Conservation (phyloP, 257 asterid genomes). For the Nicotiana obtusifolia region DNA sequence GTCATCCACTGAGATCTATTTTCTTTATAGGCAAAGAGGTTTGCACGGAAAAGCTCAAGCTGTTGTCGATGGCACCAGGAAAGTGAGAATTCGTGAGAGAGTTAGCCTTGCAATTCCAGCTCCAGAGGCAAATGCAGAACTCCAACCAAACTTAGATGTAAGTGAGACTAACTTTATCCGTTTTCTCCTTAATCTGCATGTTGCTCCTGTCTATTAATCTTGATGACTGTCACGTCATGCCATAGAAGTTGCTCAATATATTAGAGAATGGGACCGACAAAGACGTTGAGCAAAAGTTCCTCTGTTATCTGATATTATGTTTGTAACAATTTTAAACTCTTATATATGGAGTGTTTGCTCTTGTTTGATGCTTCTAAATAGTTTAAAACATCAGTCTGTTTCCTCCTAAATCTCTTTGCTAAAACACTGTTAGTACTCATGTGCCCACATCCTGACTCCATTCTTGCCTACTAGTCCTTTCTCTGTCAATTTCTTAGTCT, state of each 20-base stretch:
- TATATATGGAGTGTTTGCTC: background rate
- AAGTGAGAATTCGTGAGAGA: constrained; percentile 56
- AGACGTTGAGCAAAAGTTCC: background rate
- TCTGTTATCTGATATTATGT: background rate
- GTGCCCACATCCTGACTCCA: background rate
- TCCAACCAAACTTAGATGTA: constrained; percentile 80
- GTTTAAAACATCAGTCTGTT: background rate
- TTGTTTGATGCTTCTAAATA: background rate
- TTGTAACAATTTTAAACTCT: background rate
- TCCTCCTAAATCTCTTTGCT: background rate
- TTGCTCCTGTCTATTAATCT: background rate
- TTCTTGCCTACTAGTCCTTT: background rate
- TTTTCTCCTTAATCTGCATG: background rate
- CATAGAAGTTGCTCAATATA: background rate
- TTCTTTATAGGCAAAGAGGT: constrained; percentile 54
- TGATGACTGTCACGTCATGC: background rate
- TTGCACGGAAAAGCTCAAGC: constrained; percentile 42
- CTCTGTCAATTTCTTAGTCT: background rate
- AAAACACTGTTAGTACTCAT: background rate
- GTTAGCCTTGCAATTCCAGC: constrained; percentile 72
- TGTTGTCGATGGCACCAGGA: constrained; percentile 47
- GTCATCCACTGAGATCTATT: constrained; percentile 12
- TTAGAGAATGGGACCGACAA: background rate
- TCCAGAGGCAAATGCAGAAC: constrained; percentile 97
- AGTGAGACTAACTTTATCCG: constrained; percentile 14